A percentile compares a stretch with the other conserved stretches of the same genome.
Evolutionary conservation across 2,329 filamentous ascomycete species (phyloP).

Genomic region (Podosphaera fusca): DNA sequence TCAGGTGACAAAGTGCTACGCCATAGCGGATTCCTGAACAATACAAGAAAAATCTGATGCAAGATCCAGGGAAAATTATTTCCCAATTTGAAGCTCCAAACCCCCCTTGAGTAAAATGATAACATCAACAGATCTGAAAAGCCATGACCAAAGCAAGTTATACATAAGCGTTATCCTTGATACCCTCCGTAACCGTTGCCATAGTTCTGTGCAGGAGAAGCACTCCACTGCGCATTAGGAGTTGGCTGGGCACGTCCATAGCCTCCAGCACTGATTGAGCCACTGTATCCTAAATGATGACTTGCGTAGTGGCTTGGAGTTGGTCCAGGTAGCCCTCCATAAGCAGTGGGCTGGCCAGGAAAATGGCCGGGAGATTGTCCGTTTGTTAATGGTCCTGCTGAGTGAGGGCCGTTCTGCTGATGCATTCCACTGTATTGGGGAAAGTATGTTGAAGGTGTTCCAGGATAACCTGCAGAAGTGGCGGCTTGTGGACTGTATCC

Average conservation of each 20-base stretch:
- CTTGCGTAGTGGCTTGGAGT: slow-evolving; percentile 39
- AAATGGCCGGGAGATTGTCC: slow-evolving; percentile 22
- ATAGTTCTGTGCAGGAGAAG: slow-evolving; percentile 35
- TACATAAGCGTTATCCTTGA: slow-evolving; percentile 26
- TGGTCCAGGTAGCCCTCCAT: slow-evolving; percentile 35
- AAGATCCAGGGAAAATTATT: slow-evolving; percentile 8
- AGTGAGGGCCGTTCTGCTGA: slow-evolving; percentile 17
- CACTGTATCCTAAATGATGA: slow-evolving; percentile 50
- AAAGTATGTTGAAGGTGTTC: slow-evolving; percentile 63
- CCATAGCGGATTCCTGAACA: slow-evolving; percentile 6
- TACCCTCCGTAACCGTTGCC: slow-evolving; percentile 39
- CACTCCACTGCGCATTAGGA: slow-evolving; percentile 19
- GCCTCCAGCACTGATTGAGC: slow-evolving; percentile 53
- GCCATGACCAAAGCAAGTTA: slow-evolving; percentile 2
- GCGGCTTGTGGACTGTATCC: slow-evolving; percentile 50
- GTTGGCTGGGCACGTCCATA: slow-evolving; percentile 48
- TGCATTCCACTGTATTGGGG: slow-evolving; percentile 68
- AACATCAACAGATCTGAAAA: slow-evolving; percentile 6
- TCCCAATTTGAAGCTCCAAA: slow-evolving; percentile 12
- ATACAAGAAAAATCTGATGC: slow-evolving; percentile 6
- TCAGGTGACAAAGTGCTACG: slow-evolving; percentile 12
- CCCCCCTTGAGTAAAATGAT: slow-evolving; percentile 7
- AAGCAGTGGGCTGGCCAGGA: slow-evolving; percentile 44
- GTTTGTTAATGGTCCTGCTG: slow-evolving; percentile 17
- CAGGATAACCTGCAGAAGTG: slow-evolving; percentile 49